A percentile compares a stretch with the other conserved stretches of the same genome.
Conservation (phyloP, 1,284 basidiomycete species). For the Apiotrichum siamense region DNA sequence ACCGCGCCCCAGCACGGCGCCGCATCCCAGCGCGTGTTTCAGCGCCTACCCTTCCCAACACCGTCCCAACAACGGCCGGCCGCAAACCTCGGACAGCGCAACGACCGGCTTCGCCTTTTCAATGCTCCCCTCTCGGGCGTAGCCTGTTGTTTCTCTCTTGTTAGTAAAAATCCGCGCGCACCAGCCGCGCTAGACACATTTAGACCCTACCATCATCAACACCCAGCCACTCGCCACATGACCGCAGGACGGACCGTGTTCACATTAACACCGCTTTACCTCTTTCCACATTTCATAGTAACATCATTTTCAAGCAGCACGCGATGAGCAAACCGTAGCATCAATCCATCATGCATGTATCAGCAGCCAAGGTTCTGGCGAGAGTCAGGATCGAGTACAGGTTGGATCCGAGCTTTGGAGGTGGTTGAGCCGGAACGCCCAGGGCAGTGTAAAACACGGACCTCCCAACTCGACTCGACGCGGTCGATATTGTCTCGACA, state of each 20-base stretch:
- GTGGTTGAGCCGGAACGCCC: too few relatives aligned
- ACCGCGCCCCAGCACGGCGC: conserved; percentile 26
- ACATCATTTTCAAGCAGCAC: neutral
- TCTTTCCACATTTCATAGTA: neutral
- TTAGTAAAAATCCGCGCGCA: too few relatives aligned
- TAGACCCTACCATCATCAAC: neutral
- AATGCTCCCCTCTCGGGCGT: too few relatives aligned
- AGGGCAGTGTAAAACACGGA: too few relatives aligned
- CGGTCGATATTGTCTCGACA: too few relatives aligned
- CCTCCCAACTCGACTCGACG: too few relatives aligned
- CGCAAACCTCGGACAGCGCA: neutral
- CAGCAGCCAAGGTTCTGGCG: neutral
- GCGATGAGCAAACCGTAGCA: neutral
- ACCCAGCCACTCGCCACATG: neutral
- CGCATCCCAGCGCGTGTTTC: conserved; percentile 5
- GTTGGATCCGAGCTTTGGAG: too few relatives aligned
- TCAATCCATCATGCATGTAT: conserved; percentile 1
- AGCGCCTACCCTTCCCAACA: neutral
- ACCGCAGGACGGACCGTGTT: neutral
- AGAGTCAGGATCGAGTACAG: too few relatives aligned
- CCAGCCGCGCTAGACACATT: too few relatives aligned
- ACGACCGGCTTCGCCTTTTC: neutral
- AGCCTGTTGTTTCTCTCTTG: too few relatives aligned
- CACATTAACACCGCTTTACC: neutral
- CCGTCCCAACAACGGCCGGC: neutral